Conservation (phyloP, 176 grass and related monocot genomes). For the Raddia distichophylla region DNA sequence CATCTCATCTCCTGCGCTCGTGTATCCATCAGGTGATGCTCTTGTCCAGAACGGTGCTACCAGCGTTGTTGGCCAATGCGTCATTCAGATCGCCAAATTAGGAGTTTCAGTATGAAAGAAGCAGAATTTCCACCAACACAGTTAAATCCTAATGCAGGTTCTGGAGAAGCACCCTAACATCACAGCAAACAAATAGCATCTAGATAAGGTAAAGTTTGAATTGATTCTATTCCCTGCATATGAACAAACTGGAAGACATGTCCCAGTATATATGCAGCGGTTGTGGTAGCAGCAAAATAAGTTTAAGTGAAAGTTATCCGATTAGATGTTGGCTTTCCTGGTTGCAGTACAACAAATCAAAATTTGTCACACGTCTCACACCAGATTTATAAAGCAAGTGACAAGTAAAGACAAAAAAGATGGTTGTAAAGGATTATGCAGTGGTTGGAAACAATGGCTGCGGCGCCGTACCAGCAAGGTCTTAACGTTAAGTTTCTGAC, state of each 20-base stretch:
- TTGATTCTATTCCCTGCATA: background rate
- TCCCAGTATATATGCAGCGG: background rate
- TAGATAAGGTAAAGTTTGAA: slow-evolving; percentile 26
- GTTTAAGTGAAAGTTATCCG: background rate
- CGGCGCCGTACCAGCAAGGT: slow-evolving; percentile 65
- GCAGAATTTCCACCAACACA: slow-evolving; percentile 89
- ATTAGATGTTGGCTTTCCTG: background rate
- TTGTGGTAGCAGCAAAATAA: background rate
- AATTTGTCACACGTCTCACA: background rate
- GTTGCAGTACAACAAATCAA: background rate
- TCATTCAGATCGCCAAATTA: slow-evolving; percentile 90
- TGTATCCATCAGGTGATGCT: slow-evolving; percentile 53
- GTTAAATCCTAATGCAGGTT: slow-evolving; percentile 91
- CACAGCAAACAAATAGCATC: slow-evolving; percentile 23
- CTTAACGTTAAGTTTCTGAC: slow-evolving; percentile 80
- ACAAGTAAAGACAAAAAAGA: background rate
- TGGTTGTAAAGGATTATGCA: background rate
- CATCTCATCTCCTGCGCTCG: background rate
- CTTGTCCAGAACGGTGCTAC: slow-evolving; percentile 90
- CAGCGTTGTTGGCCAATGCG: slow-evolving; percentile 84
- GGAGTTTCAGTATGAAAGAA: slow-evolving; percentile 72
- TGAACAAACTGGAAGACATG: slow-evolving; percentile 11
- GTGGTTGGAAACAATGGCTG: background rate
- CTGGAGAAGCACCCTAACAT: slow-evolving; percentile 76
- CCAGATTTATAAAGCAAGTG: background rate